Evolutionary conservation across 768 basidiomycete species (phyloP).

Genomic region (Macrolepiota fuliginosa): DNA sequence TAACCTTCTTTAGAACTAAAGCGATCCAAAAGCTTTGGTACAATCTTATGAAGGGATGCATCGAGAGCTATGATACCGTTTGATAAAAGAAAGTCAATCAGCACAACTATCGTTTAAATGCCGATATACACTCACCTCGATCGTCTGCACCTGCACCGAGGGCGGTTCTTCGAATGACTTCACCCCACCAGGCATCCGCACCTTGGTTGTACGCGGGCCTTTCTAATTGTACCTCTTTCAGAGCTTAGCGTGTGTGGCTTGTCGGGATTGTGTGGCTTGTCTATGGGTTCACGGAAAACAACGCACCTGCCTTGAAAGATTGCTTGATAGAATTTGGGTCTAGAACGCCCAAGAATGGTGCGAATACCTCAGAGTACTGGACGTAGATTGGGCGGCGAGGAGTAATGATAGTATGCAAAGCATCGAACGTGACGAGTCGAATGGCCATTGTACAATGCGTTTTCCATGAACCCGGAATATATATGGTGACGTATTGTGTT

Average conservation of each 20-base stretch:
- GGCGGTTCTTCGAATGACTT: constrained; percentile 73
- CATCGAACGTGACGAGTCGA: constrained; percentile 76
- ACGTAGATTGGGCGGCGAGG: constrained; percentile 67
- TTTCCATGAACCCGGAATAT: neutral
- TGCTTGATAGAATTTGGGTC: constrained; percentile 47
- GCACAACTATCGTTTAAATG: neutral
- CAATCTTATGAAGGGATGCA: constrained; percentile 50
- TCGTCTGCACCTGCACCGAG: constrained; percentile 70
- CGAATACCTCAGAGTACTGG: constrained; percentile 64
- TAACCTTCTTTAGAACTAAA: constrained; percentile 77
- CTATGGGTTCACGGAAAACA: neutral
- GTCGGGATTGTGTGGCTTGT: neutral
- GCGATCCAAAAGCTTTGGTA: constrained; percentile 55
- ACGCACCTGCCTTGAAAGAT: constrained; percentile 61
- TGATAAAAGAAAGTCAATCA: neutral
- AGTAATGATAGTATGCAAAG: constrained; percentile 69
- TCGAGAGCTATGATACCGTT: constrained; percentile 46
- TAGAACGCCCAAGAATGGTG: constrained; percentile 63
- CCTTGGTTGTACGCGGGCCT: constrained; percentile 59
- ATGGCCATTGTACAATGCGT: constrained; percentile 28
- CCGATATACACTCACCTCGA: constrained; percentile 36
- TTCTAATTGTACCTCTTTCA: constrained; percentile 49
- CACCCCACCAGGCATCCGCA: constrained; percentile 68
- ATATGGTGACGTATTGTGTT: neutral
- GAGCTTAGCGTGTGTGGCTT: constrained; percentile 25